Conservation (phyloP, 495 filamentous ascomycete genomes). For the Arthonia radiata region DNA sequence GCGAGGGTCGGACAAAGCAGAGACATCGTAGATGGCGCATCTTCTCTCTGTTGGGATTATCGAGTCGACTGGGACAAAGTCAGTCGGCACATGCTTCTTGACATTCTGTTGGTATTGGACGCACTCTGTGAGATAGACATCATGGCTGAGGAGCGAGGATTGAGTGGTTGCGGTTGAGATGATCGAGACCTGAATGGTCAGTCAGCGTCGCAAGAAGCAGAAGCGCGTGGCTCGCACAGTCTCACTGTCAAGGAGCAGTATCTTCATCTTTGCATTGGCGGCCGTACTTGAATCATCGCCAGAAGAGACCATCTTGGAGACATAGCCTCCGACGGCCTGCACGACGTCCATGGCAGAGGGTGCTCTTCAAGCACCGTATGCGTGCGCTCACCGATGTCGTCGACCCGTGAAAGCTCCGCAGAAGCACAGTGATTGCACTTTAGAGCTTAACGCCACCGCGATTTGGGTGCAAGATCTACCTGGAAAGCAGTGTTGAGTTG, state of each 20-base stretch:
- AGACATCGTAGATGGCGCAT: conserved; percentile 93
- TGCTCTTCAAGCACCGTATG: no score
- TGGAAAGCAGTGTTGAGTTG: no score
- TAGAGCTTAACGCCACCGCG: no score
- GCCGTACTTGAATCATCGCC: conserved; percentile 44
- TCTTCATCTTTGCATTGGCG: conserved; percentile 92
- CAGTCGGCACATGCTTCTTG: conserved; percentile 6
- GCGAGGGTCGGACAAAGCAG: conserved; percentile 75
- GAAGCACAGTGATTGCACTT: no score
- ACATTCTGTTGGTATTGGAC: conserved; percentile 1
- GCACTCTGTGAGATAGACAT: conserved; percentile 86
- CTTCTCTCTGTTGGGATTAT: conserved; percentile 77
- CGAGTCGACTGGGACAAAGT: conserved; percentile 35
- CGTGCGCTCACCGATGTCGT: no score
- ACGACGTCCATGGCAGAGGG: conserved; percentile 70
- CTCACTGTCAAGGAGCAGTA: conserved; percentile 79
- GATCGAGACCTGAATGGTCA: conserved; percentile 41
- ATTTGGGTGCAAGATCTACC: no score
- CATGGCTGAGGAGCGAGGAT: conserved; percentile 83
- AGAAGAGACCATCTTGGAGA: conserved; percentile 85
- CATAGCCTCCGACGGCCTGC: conserved; percentile 76
- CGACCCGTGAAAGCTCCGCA: no score
- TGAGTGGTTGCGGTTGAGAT: conserved; percentile 89
- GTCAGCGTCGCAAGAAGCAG: conserved; percentile 2
- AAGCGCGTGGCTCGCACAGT: conserved; percentile 32